phyloP scores from a whole-genome alignment of 2,329 filamentous ascomycete genomes.

The Colletotrichum agaves region DNA sequence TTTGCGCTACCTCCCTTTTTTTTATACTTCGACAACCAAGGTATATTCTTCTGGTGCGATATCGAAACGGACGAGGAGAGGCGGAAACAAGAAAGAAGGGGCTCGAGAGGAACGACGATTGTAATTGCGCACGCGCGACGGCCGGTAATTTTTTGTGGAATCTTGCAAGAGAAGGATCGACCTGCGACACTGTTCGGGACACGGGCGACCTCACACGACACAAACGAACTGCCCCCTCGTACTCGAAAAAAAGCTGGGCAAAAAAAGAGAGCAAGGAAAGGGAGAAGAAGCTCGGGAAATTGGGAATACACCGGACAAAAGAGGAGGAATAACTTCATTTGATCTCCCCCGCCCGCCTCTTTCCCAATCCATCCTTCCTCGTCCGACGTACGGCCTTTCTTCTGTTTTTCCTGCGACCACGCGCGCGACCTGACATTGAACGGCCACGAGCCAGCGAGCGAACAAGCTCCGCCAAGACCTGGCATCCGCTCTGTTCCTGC shows the following conservation, averaged over 20 bases:
- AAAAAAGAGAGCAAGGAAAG: neutral
- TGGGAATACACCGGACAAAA: neutral
- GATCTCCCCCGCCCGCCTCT: neutral
- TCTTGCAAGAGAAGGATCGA: conserved; percentile 33
- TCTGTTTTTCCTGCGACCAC: neutral
- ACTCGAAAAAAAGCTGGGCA: neutral
- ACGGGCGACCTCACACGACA: neutral
- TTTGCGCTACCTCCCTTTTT: neutral
- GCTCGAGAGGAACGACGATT: conserved; percentile 1
- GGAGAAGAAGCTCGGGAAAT: neutral
- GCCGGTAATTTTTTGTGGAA: conserved; percentile 19
- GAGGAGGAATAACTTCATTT: conserved; percentile 9
- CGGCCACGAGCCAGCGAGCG: conserved; percentile 16
- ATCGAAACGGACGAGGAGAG: neutral
- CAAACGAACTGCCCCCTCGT: neutral
- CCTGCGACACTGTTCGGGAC: conserved; percentile 18
- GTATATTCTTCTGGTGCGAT: neutral
- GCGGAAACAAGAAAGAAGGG: neutral
- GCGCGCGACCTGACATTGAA: conserved; percentile 5
- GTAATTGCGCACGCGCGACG: conserved; percentile 12
- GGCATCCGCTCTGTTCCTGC: conserved; percentile 34
- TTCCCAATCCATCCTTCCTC: neutral
- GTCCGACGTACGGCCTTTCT: neutral
- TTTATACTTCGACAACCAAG: neutral
- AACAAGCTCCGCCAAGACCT: conserved; percentile 32